phyloP scores from a whole-genome alignment of 1,284 basidiomycete species.

The Trametes pubescens region DNA sequence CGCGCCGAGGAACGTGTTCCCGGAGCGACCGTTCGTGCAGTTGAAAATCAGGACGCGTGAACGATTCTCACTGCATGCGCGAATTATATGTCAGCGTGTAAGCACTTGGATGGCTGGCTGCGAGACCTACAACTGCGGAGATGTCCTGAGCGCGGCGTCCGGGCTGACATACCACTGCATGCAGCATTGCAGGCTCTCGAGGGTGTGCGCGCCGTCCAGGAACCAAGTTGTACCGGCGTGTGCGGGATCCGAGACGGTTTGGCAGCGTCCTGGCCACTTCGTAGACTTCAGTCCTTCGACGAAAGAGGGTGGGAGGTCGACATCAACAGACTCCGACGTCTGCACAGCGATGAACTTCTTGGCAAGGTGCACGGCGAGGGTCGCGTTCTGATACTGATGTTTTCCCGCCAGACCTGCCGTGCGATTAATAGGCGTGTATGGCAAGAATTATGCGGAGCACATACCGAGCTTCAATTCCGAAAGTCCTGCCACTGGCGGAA shows the following conservation, averaged over 20 bases:
- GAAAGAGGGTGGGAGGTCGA: slow-evolving; percentile 61
- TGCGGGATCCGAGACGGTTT: slow-evolving; percentile 74
- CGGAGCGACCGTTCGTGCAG: slow-evolving; percentile 92
- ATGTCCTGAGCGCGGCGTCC: slow-evolving; percentile 51
- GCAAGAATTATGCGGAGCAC: slow-evolving; percentile 22
- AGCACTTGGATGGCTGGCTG: neutral
- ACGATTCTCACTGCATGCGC: slow-evolving; percentile 15
- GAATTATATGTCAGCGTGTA: neutral
- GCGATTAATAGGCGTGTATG: neutral
- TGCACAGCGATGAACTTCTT: slow-evolving; percentile 70
- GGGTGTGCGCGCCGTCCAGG: slow-evolving; percentile 95
- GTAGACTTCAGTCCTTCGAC: slow-evolving; percentile 72
- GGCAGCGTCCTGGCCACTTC: slow-evolving; percentile 97
- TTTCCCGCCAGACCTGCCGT: slow-evolving; percentile 81
- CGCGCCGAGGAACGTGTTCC: slow-evolving; percentile 71
- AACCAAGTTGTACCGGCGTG: slow-evolving; percentile 76
- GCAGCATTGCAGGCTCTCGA: slow-evolving; percentile 89
- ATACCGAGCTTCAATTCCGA: slow-evolving; percentile 70
- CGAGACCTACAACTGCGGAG: slow-evolving; percentile 32
- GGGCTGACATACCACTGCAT: slow-evolving; percentile 85
- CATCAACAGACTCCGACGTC: slow-evolving; percentile 39
- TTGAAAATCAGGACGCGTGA: slow-evolving; percentile 89
- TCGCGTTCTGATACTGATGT: slow-evolving; percentile 93
- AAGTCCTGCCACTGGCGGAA: slow-evolving; percentile 57
- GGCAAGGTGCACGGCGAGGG: slow-evolving; percentile 83